phyloP scores from a whole-genome alignment of 2,329 filamentous ascomycete species.

The Fusarium tanahbumbuense region DNA sequence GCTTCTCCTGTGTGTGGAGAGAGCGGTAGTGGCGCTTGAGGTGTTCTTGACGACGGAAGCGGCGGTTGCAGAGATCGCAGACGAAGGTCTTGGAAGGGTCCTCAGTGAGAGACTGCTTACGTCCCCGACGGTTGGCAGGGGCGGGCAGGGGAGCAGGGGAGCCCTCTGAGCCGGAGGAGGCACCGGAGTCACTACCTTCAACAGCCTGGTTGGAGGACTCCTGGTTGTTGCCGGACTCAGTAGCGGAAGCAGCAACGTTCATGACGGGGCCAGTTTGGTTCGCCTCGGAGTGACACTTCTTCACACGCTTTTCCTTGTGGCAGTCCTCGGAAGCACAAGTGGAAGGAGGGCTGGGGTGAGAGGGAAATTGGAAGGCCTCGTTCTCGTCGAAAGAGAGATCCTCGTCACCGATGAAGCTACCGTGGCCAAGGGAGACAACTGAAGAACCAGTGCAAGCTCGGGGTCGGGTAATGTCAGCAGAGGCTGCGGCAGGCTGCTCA shows the following conservation, averaged over 20 bases:
- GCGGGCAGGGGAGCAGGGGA: slow-evolving; percentile 58
- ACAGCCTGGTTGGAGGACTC: slow-evolving; percentile 51
- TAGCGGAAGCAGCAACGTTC: slow-evolving; percentile 53
- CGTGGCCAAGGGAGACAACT: slow-evolving; percentile 76
- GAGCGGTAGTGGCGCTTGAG: slow-evolving; percentile 98
- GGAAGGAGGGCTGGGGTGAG: slow-evolving; percentile 69
- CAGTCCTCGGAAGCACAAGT: slow-evolving; percentile 56
- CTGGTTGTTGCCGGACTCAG: slow-evolving; percentile 52
- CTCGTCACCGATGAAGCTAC: slow-evolving; percentile 80
- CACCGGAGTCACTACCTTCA: slow-evolving; percentile 54
- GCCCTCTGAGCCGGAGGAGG: slow-evolving; percentile 59
- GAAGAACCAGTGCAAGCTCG: slow-evolving; percentile 75
- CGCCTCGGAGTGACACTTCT: slow-evolving; percentile 63
- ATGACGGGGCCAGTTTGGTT: slow-evolving; percentile 54
- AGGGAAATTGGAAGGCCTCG: slow-evolving; percentile 68
- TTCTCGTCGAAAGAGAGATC: slow-evolving; percentile 81
- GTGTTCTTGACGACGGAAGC: slow-evolving; percentile 98
- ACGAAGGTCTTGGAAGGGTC: slow-evolving; percentile 99
- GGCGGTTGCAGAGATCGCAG: slow-evolving; percentile 94
- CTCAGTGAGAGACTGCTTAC: slow-evolving; percentile 98
- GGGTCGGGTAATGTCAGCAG: slow-evolving; percentile 73
- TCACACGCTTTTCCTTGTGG: slow-evolving; percentile 69
- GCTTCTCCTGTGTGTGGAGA: slow-evolving; percentile 98
- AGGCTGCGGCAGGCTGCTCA: slow-evolving; percentile 54
- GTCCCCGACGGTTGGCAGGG: slow-evolving; percentile 88